These are phyloP conservation scores for Entophlyctis luteolus DNA, from an alignment of 192 early-diverging fungal genomes.

Conservation along the genomic window DNA sequence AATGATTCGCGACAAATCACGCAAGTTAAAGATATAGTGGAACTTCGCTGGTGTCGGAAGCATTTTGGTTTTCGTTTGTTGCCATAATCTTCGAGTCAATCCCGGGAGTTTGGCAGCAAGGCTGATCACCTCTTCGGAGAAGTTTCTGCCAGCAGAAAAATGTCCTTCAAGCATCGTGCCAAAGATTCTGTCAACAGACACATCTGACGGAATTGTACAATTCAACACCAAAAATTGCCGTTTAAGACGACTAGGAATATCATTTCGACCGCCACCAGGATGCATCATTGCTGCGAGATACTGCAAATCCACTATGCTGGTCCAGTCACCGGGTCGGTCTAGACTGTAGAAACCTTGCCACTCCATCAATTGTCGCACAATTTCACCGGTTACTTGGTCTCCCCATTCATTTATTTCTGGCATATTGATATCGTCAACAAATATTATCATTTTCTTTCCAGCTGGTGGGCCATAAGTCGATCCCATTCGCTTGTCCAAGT, in stretches of 20 bases:
- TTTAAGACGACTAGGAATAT: slow-evolving; percentile 61
- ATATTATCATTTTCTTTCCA: slow-evolving; percentile 63
- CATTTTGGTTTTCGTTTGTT: slow-evolving; percentile 63
- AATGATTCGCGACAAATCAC: slow-evolving; percentile 57
- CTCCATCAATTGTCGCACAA: slow-evolving; percentile 62
- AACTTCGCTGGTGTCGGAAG: slow-evolving; percentile 65
- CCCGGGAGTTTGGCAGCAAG: slow-evolving; percentile 41
- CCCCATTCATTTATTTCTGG: slow-evolving; percentile 70
- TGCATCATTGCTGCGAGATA: slow-evolving; percentile 67
- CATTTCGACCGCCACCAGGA: slow-evolving; percentile 62
- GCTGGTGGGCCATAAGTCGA: slow-evolving; percentile 64
- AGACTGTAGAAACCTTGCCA: slow-evolving; percentile 64
- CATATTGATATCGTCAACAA: slow-evolving; percentile 67
- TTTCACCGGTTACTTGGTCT: slow-evolving; percentile 61
- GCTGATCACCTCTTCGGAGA: slow-evolving; percentile 50
- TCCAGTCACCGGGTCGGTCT: slow-evolving; percentile 64
- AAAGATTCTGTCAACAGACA: slow-evolving; percentile 62
- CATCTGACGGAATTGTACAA: slow-evolving; percentile 62
- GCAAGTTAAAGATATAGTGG: slow-evolving; percentile 66
- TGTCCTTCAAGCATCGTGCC: slow-evolving; percentile 64
- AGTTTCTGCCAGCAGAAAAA: slow-evolving; percentile 51
- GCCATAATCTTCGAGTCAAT: slow-evolving; percentile 57
- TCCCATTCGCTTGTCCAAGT: slow-evolving; percentile 64
- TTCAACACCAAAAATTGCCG: slow-evolving; percentile 58
- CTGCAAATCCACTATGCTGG: slow-evolving; percentile 59